Evolutionary conservation across 2,329 filamentous ascomycete genomes (phyloP), one percentile per base, ranked within the genome.

Genomic region (Botrytis sinoallii): DNA sequence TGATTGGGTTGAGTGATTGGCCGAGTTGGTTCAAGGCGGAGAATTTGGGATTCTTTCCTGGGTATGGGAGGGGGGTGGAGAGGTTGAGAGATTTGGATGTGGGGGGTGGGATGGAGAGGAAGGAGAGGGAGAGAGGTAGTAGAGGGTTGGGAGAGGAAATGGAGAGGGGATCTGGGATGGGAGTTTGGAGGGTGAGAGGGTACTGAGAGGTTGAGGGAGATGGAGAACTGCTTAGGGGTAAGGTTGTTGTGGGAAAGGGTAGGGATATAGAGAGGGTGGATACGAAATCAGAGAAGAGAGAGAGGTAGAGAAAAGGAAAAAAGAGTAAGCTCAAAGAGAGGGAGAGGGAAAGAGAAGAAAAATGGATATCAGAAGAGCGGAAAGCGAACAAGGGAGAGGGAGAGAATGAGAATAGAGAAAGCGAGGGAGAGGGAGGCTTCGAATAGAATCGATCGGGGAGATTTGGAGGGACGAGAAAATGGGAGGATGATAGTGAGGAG

Each of bases 21-120:
- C 86, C 86, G 1, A 74, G 74, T 1, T 88, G 86, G 86, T 87
- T 77, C 55, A 73, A 77, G 22, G 67, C 61, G 22, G 42, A 74
- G 69, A 80, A 80, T 61, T 74, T 76, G 5, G 77, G 76, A 5
- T 79, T 72, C 38, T 72, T 72, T 65, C 71, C 64, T 20, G 52
- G 61, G 57, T 52, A 44, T 40, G 46, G 22, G 66, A 67, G 16
- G 60, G 52, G 59, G 35, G 57, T 25, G 59, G 46, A 59, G 64
- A 70, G 63, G 40, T 42, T 66, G 59, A 69, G 66, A 29, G 61
- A 44, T 44, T 38, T 35, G 16, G 66, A 29, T 71, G 9, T 59
- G 42, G 73, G 40, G 38, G 61, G 44, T 46, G 65, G 20, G 32
- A 66, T 67, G 52, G 46, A 29, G 29, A 29, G 29, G 60, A 71